Evolutionary conservation across 106 monocot genomes (phyloP).

Genomic region (Xerophyta viscosa): DNA sequence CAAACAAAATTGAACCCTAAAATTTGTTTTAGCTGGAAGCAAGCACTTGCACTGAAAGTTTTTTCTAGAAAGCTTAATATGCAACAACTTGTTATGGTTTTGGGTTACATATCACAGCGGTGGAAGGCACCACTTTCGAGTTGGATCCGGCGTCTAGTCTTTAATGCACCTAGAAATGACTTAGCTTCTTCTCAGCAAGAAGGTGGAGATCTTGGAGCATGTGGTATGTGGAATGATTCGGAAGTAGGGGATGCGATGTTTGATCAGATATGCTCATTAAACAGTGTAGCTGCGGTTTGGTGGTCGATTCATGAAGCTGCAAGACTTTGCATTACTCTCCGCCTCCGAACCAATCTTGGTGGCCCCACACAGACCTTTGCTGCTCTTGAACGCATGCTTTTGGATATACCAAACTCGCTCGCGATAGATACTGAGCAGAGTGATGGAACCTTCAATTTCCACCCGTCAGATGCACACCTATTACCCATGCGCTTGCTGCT

Average conservation of each 20-base stretch:
- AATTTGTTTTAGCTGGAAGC: slow-evolving; percentile 57
- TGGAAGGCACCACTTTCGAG: slow-evolving; percentile 83
- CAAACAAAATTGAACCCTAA: slow-evolving; percentile 7
- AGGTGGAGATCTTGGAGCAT: slow-evolving; percentile 14
- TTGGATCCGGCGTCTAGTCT: slow-evolving; percentile 77
- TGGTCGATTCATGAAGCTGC: slow-evolving; percentile 94
- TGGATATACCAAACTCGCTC: slow-evolving; percentile 68
- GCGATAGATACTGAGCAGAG: slow-evolving; percentile 48
- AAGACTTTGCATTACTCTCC: slow-evolving; percentile 59
- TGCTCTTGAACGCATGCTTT: slow-evolving; percentile 94
- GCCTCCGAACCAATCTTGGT: slow-evolving; percentile 93
- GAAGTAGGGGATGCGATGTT: slow-evolving; percentile 27
- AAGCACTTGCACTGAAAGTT: slow-evolving; percentile 49
- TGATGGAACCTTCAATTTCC: slow-evolving; percentile 40
- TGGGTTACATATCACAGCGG: slow-evolving; percentile 84
- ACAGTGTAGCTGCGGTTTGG: slow-evolving; percentile 84
- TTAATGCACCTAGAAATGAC: slow-evolving; percentile 48
- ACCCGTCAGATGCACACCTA: slow-evolving; percentile 55
- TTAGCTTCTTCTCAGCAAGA: slow-evolving; percentile 31
- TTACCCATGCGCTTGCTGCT: slow-evolving; percentile 86
- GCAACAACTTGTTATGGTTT: slow-evolving; percentile 79
- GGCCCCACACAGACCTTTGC: slow-evolving; percentile 96
- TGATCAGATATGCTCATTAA: slow-evolving; percentile 58
- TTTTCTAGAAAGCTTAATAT: slow-evolving; percentile 51
- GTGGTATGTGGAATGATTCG: slow-evolving; percentile 21